Percentiles rank a stretch among this genome's conserved stretches.
These are phyloP conservation scores for Acorus gramineus DNA, from an alignment of 106 monocot genomes.

Conservation along the genomic window DNA sequence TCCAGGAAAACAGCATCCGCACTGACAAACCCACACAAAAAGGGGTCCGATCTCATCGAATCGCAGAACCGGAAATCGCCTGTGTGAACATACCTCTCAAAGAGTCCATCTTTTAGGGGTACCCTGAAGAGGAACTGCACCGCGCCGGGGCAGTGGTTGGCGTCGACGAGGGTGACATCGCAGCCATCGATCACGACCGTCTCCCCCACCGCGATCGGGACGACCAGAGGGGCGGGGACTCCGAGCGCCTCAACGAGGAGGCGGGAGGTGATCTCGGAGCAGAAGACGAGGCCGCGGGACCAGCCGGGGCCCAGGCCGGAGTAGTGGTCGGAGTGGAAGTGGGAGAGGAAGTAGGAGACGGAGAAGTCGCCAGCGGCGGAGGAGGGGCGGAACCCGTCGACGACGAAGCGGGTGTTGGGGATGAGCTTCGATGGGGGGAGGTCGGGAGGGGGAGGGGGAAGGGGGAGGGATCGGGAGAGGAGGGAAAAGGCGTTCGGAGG, in stretches of 20 bases:
- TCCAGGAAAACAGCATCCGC: constrained; percentile 83
- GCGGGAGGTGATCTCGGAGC: constrained; percentile 63
- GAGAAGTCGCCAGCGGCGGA: constrained; percentile 56
- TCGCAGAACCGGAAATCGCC: constrained; percentile 75
- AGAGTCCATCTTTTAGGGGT: neutral
- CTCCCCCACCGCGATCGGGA: constrained; percentile 29
- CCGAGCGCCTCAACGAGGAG: constrained; percentile 45
- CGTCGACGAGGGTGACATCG: constrained; percentile 53
- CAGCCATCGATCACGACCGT: constrained; percentile 52
- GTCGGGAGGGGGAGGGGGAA: constrained; percentile 40
- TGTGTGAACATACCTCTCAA: constrained; percentile 67
- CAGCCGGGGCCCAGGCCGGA: constrained; percentile 49
- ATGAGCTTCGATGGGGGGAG: constrained; percentile 51
- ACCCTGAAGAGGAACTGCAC: constrained; percentile 76
- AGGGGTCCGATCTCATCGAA: constrained; percentile 51
- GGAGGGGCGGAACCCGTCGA: constrained; percentile 55
- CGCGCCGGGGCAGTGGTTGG: constrained; percentile 93
- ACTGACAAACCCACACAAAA: constrained; percentile 50
- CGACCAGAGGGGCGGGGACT: constrained; percentile 48
- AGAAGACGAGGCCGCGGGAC: constrained; percentile 66
- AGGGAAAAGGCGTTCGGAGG: constrained; percentile 26
- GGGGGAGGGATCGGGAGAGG: constrained; percentile 26
- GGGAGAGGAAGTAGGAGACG: constrained; percentile 87
- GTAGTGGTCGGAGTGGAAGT: constrained; percentile 97
- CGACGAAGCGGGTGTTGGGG: constrained; percentile 68